These are phyloP conservation scores for Purshia tridentata DNA, from an alignment of 306 rosid genomes.

Conservation along the genomic window DNA sequence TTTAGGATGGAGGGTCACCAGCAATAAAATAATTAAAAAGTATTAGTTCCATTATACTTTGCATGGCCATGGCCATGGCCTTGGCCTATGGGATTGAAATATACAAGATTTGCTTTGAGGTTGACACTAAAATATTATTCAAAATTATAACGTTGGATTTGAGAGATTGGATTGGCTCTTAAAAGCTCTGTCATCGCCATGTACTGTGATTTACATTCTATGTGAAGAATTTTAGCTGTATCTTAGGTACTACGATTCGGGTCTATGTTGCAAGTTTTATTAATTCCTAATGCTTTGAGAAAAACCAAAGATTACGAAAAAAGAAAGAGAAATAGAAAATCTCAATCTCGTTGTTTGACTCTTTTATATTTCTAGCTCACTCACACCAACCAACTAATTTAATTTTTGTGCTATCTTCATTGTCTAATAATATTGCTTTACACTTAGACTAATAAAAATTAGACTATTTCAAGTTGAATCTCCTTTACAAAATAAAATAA, in stretches of 20 bases:
- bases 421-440: no score
- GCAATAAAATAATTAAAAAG: neutral
- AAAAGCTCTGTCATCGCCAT: neutral
- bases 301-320: neutral
- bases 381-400: no score
- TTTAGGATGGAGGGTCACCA: conserved; percentile 1
- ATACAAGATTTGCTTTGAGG: neutral
- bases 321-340: neutral
- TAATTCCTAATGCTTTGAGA: neutral
- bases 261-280: neutral
- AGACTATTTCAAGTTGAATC: no score
- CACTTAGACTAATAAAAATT: no score
- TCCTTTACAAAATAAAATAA: no score
- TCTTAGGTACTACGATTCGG: no score
- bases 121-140: neutral
- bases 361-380: no score
- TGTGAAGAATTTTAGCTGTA: neutral
- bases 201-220: neutral
- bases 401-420: no score
- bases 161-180: neutral
- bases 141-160: neutral
- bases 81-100: conserved; percentile 3
- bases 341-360: no score
- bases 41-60: neutral
- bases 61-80: conserved; percentile 4